These are phyloP conservation scores for Elaeis oleifera DNA, from an alignment of 202 grass and related monocot genomes.

Conservation along the genomic window DNA sequence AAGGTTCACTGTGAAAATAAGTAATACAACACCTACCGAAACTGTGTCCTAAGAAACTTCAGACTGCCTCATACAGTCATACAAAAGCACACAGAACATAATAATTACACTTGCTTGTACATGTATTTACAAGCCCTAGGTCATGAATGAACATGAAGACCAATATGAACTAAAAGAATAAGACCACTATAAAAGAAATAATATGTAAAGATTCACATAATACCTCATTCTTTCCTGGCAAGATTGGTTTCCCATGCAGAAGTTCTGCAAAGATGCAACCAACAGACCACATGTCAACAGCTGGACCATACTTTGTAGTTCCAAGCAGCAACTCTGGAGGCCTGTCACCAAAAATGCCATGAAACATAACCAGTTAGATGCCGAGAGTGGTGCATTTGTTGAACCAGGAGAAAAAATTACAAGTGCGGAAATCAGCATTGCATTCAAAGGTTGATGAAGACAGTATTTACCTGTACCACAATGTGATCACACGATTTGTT, in stretches of 20 bases:
- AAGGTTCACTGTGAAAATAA: no score
- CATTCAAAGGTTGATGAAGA: no score
- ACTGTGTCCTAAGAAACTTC: no score
- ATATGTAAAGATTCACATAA: constrained; percentile 19
- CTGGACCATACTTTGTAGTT: constrained; percentile 72
- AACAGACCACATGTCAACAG: constrained; percentile 92
- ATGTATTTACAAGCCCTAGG: no score
- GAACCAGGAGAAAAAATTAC: no score
- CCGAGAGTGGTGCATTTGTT: neutral
- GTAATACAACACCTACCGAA: no score
- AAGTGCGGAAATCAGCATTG: no score
- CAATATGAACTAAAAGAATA: no score
- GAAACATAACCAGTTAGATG: neutral
- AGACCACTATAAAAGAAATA: neutral
- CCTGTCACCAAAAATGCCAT: constrained; percentile 34
- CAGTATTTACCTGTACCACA: constrained; percentile 68
- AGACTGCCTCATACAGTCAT: no score
- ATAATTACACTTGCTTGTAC: no score
- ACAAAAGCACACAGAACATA: no score
- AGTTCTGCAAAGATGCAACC: constrained; percentile 94
- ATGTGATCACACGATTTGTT: constrained; percentile 83
- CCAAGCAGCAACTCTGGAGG: constrained; percentile 87
- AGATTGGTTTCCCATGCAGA: constrained; percentile 67
- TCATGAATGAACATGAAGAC: no score
- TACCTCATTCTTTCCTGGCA: constrained; percentile 84